These are phyloP conservation scores for Lepidium africanum DNA, from an alignment of 345 rosid species.

Conservation along the genomic window DNA sequence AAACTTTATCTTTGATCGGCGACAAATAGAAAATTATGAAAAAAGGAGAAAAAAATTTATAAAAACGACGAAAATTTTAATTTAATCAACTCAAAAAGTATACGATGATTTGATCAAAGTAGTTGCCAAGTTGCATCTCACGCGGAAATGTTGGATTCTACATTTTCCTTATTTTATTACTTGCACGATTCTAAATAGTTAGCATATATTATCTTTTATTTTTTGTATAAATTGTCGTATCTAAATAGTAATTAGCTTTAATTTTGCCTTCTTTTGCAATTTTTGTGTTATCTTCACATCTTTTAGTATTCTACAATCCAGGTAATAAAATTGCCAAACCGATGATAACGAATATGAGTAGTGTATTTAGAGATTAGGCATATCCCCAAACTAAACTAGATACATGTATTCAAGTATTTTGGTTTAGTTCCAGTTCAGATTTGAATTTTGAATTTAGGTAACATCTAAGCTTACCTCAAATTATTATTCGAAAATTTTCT, in stretches of 20 bases:
- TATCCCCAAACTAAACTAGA: too few species aligned
- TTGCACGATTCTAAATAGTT: background rate
- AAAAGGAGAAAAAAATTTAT: background rate
- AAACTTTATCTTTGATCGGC: conserved; percentile 14
- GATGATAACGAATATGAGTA: background rate
- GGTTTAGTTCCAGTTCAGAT: too few species aligned
- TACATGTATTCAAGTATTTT: too few species aligned
- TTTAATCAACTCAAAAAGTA: background rate
- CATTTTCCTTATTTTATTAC: background rate
- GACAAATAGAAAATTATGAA: background rate
- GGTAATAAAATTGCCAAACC: background rate
- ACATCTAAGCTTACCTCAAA: too few species aligned
- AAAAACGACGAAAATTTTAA: background rate
- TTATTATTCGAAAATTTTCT: background rate
- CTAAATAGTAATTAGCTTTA: background rate
- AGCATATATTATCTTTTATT: background rate
- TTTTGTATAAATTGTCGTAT: background rate
- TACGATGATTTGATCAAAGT: conserved; percentile 4
- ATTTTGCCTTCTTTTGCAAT: background rate
- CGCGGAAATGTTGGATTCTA: conserved; percentile 15
- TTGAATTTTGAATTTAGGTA: too few species aligned
- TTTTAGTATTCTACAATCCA: background rate
- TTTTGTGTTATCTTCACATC: background rate
- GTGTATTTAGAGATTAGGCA: background rate
- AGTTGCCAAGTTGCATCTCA: conserved; percentile 20